Base-by-base conservation (phyloP, 306 rosid species). In the Senna siamea region DNA sequence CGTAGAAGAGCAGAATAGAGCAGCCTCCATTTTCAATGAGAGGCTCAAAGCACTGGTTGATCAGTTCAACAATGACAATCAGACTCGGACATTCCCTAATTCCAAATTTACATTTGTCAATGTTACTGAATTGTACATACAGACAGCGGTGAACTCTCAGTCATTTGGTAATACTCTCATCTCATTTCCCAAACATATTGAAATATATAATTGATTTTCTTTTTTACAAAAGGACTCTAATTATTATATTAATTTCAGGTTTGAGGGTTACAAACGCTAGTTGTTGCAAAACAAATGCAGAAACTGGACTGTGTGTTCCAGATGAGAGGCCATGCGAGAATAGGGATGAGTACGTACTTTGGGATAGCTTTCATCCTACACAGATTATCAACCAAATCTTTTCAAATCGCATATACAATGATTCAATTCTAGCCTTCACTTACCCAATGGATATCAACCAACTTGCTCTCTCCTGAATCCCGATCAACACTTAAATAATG, bases 351-450 rank as follows among this genome's bases (percentile, higher is more conserved):
- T 80, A 85, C 22, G 54, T 74, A n/a, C 85, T 85, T 46, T 87
- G 86, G 87, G 96, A 89, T 74, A 56, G 43, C 1, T 70, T 30
- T 13, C 96, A 87, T 60, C 76, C 88, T 6, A 75, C 86, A 0
- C 87, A 80, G 15, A 76, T 75, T 4, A 30, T 32, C 6, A 87
- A 89, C 70, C 8, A 4, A 59, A 11, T 70, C 47, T 13, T 6
- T 26, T 86, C 89, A 18, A 13, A 0, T 19, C 7, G 26, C 38
- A 7, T 66, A 19, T 87, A 62, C 65, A 59, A 38, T 32, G 30
- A 78, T 18, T 3, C 23, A 5, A 7, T 62, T 44, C 53, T 32
- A 19, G 18, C 59, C n/a, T 69, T 69, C 53, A 52, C 76, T 34
- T 73, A 66, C 60, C 86, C 93, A 5, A 73, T 80, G 62, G 80